Conservation (phyloP, 2,329 filamentous ascomycete species). For the Penicillium sp. region DNA sequence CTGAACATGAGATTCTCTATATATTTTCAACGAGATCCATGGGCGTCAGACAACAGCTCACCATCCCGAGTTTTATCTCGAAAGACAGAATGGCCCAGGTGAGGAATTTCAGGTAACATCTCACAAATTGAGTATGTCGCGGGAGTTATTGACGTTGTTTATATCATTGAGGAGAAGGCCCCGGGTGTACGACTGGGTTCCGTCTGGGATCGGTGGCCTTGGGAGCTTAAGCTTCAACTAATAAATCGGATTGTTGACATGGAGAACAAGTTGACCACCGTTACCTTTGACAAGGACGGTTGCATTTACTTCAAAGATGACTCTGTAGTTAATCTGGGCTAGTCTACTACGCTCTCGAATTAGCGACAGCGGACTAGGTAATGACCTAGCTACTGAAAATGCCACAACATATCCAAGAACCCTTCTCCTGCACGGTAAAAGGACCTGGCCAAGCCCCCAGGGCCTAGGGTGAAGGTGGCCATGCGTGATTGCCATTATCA, state of each 20-base stretch:
- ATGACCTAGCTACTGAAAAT: background rate
- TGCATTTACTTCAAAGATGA: constrained; percentile 30
- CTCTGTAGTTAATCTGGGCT: background rate
- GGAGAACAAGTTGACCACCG: constrained; percentile 24
- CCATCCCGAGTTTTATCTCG: too few relatives aligned
- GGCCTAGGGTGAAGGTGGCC: background rate
- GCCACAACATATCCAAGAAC: background rate
- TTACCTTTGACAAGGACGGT: constrained; percentile 26
- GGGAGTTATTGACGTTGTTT: too few relatives aligned
- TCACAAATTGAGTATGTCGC: too few relatives aligned
- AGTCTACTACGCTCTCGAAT: too few relatives aligned
- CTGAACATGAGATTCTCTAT: too few relatives aligned
- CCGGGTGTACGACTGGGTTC: constrained; percentile 27
- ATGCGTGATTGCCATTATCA: constrained; percentile 7
- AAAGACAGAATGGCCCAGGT: too few relatives aligned
- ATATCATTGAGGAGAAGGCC: constrained; percentile 33
- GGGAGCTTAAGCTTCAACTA: constrained; percentile 23
- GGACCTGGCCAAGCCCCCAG: background rate
- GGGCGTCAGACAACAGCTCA: too few relatives aligned
- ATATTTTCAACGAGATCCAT: too few relatives aligned
- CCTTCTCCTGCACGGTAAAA: background rate
- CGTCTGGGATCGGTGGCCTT: constrained; percentile 30
- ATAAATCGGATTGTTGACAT: constrained; percentile 28
- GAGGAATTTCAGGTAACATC: too few relatives aligned
- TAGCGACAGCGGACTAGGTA: background rate